Percentiles rank a stretch among this genome's conserved stretches.
Evolutionary conservation across 164 flowering plant species (phyloP).

Genomic region (Sedum album): DNA sequence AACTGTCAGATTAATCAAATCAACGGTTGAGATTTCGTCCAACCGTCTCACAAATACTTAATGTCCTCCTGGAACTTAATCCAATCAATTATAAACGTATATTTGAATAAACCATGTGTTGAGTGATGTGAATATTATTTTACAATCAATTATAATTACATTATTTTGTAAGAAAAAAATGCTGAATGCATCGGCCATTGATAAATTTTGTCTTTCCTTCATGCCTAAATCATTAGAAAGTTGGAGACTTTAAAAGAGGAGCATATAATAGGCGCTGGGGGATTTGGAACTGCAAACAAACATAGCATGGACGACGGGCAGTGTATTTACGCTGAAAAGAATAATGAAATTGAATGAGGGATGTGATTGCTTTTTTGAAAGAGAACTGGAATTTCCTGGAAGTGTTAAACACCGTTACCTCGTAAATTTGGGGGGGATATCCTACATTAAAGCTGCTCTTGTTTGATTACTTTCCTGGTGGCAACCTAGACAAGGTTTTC

Average conservation of each 20-base stretch:
- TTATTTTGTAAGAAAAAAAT: too few relatives aligned
- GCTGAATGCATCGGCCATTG: too few relatives aligned
- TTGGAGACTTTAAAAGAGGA: slow-evolving; percentile 77
- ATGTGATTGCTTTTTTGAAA: slow-evolving; percentile 74
- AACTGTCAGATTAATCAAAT: too few relatives aligned
- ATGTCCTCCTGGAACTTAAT: too few relatives aligned
- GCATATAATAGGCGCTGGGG: slow-evolving; percentile 91
- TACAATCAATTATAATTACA: too few relatives aligned
- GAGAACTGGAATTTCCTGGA: slow-evolving; percentile 88
- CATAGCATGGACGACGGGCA: slow-evolving; percentile 92
- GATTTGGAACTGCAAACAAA: slow-evolving; percentile 90
- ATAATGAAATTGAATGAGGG: slow-evolving; percentile 77
- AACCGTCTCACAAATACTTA: too few relatives aligned
- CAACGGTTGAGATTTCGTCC: too few relatives aligned
- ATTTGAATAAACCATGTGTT: too few relatives aligned
- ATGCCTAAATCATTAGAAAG: slow-evolving; percentile 81
- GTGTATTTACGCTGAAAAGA: slow-evolving; percentile 82
- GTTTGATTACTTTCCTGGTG: slow-evolving; percentile 76
- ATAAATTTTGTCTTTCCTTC: too few relatives aligned
- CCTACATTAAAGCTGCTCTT: slow-evolving; percentile 83
- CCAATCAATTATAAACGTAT: too few relatives aligned
- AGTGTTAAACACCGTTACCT: slow-evolving; percentile 89
- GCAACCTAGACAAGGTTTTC: slow-evolving; percentile 76
- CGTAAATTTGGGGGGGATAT: slow-evolving; percentile 75
- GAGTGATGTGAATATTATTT: too few relatives aligned